phyloP scores from a whole-genome alignment of 805 yeast species.

The Metschnikowia proteae region DNA sequence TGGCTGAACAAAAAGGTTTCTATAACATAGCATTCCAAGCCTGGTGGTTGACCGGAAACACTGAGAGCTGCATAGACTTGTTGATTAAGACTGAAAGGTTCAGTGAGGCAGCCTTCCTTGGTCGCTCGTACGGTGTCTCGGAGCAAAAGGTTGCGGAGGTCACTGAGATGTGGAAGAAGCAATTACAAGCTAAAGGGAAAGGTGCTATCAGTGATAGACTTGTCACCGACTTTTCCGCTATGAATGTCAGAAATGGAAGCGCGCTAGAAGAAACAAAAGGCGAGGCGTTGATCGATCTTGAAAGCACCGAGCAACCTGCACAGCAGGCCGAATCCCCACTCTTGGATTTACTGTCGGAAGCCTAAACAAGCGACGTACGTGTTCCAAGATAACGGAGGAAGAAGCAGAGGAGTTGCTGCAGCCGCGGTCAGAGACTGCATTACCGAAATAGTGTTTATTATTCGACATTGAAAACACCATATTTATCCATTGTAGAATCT shows the following conservation, averaged over 20 bases:
- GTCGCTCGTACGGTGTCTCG: constrained; percentile 57
- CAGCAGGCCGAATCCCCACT: constrained; percentile 9
- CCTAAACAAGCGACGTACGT: background rate
- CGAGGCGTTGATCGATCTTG: constrained; percentile 19
- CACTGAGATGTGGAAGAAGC: constrained; percentile 65
- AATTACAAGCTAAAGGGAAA: constrained; percentile 50
- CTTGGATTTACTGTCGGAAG: constrained; percentile 6
- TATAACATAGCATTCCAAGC: constrained; percentile 90
- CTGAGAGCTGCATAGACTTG: constrained; percentile 57
- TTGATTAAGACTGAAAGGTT: constrained; percentile 64
- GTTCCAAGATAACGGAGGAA: background rate
- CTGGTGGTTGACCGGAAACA: constrained; percentile 80
- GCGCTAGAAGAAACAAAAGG: constrained; percentile 5
- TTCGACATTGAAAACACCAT: constrained; percentile 13
- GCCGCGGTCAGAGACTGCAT: constrained; percentile 2
- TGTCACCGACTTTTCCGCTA: constrained; percentile 33
- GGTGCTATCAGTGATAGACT: constrained; percentile 60
- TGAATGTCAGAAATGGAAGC: constrained; percentile 17
- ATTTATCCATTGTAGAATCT: constrained; percentile 11
- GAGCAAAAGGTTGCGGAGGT: constrained; percentile 41
- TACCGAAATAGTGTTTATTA: background rate
- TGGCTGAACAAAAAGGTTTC: constrained; percentile 70
- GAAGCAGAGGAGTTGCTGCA: background rate
- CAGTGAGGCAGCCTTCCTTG: constrained; percentile 83
- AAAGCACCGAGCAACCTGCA: constrained; percentile 5